Percentiles rank a stretch among this genome's conserved stretches.
Conservation (phyloP, 352 stramenopile species). For the Phytophthora citricola region DNA sequence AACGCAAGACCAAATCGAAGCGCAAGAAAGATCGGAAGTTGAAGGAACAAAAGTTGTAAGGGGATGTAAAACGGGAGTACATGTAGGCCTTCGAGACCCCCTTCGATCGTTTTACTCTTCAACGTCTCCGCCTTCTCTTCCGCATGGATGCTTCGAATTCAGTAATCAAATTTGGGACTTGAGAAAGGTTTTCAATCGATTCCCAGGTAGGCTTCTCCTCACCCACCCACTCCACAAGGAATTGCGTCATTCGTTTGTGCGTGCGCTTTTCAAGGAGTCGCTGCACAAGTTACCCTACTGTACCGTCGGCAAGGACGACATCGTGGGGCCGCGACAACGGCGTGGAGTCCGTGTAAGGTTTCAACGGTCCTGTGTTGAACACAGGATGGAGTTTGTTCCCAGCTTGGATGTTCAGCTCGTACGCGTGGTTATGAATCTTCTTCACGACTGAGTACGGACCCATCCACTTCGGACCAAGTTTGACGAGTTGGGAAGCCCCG, state of each 20-base stretch:
- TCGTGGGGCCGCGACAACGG: neutral
- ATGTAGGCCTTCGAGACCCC: slow-evolving; percentile 8
- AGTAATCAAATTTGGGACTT: slow-evolving; percentile 12
- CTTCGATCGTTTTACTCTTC: neutral
- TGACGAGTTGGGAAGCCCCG: slow-evolving; percentile 16
- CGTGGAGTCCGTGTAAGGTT: slow-evolving; percentile 12
- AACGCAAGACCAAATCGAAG: slow-evolving; percentile 9
- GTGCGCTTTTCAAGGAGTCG: neutral
- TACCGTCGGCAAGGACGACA: slow-evolving; percentile 8
- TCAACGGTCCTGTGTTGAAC: slow-evolving; percentile 17
- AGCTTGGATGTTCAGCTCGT: slow-evolving; percentile 30
- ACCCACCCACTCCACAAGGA: slow-evolving; percentile 21
- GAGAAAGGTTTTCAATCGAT: slow-evolving; percentile 1
- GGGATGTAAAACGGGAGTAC: slow-evolving; percentile 14
- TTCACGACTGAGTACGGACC: slow-evolving; percentile 10
- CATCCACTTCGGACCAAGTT: slow-evolving; percentile 27
- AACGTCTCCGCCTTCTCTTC: slow-evolving; percentile 3
- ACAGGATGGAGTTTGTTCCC: slow-evolving; percentile 19
- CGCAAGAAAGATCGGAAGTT: neutral
- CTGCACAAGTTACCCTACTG: slow-evolving; percentile 5
- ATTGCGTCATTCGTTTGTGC: slow-evolving; percentile 9
- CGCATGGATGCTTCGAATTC: slow-evolving; percentile 1
- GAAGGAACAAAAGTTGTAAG: neutral
- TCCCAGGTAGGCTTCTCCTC: slow-evolving; percentile 7
- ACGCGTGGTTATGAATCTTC: slow-evolving; percentile 27